phyloP scores from a whole-genome alignment of 1,284 basidiomycete species.

The Xerocomus amazonicus region DNA sequence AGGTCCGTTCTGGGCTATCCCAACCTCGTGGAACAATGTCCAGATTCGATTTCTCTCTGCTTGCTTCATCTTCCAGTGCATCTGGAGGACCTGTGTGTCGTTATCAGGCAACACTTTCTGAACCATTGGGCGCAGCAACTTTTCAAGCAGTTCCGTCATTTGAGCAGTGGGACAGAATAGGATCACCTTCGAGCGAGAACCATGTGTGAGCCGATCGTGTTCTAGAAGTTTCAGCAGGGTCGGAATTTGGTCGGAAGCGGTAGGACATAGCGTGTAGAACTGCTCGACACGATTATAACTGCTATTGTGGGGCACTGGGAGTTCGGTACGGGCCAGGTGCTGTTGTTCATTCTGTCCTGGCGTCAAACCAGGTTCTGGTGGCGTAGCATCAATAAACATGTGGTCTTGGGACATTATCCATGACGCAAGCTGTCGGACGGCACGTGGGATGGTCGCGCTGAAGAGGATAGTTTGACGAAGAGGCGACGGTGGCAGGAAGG shows the following conservation, averaged over 20 bases:
- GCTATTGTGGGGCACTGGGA: neutral
- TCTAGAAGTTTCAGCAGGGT: slow-evolving; percentile 80
- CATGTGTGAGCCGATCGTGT: slow-evolving; percentile 84
- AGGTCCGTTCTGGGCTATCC: slow-evolving; percentile 49
- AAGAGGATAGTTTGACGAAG: slow-evolving; percentile 91
- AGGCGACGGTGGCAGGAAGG: slow-evolving; percentile 62
- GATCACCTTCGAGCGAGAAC: slow-evolving; percentile 74
- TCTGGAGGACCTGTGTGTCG: slow-evolving; percentile 68
- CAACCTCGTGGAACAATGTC: slow-evolving; percentile 45
- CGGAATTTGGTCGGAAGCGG: slow-evolving; percentile 69
- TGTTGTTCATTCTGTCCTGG: slow-evolving; percentile 17
- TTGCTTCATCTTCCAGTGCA: slow-evolving; percentile 83
- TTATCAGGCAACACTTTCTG: slow-evolving; percentile 45
- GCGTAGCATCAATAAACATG: slow-evolving; percentile 61
- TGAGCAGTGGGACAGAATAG: slow-evolving; percentile 91
- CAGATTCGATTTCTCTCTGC: slow-evolving; percentile 18
- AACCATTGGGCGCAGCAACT: slow-evolving; percentile 54
- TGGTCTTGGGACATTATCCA: slow-evolving; percentile 52
- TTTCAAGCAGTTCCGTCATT: slow-evolving; percentile 75
- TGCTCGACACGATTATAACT: slow-evolving; percentile 72
- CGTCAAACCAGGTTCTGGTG: slow-evolving; percentile 24
- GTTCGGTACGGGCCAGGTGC: neutral
- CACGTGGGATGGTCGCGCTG: slow-evolving; percentile 78
- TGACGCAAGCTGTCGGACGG: slow-evolving; percentile 61
- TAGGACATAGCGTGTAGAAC: slow-evolving; percentile 73